A percentile compares a stretch with the other conserved stretches of the same genome.
phyloP scores from a whole-genome alignment of 192 early-diverging fungal genomes.

The Thamnidium elegans region DNA sequence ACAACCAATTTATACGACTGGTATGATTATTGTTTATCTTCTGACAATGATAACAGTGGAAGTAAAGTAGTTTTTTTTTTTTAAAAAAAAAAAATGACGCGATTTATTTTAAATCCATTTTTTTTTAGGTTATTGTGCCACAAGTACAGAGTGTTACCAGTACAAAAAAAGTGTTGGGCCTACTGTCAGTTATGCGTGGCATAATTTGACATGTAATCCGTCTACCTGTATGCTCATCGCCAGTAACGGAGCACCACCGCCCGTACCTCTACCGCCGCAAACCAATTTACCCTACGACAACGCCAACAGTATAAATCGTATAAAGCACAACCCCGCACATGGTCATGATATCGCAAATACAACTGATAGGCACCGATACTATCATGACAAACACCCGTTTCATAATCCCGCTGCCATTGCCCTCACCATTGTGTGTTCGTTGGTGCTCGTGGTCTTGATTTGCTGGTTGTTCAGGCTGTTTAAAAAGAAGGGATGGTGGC shows the following conservation, averaged over 20 bases:
- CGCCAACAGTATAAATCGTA: neutral
- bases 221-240: slow-evolving; percentile 12
- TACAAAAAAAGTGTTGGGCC: slow-evolving; percentile 1
- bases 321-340: too few species aligned
- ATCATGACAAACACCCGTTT: neutral
- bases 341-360: neutral
- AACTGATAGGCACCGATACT: neutral
- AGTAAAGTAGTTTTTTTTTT: too few species aligned
- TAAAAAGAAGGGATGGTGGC: neutral
- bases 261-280: slow-evolving; percentile 6
- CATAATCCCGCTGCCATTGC: slow-evolving; percentile 7
- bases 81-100: neutral
- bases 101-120: too few species aligned
- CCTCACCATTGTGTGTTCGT: neutral
- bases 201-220: slow-evolving; percentile 23
- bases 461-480: neutral
- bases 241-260: slow-evolving; percentile 10
- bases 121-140: slow-evolving; percentile 22
- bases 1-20: slow-evolving; percentile 18
- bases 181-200: slow-evolving; percentile 9
- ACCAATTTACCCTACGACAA: neutral
- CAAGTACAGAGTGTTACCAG: slow-evolving; percentile 23
- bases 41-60: slow-evolving; percentile 21
- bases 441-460: neutral
- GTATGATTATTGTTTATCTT: slow-evolving; percentile 26